Evolutionary conservation across 2,329 filamentous ascomycete genomes (phyloP).

Genomic region (Fusarium vanettenii): DNA sequence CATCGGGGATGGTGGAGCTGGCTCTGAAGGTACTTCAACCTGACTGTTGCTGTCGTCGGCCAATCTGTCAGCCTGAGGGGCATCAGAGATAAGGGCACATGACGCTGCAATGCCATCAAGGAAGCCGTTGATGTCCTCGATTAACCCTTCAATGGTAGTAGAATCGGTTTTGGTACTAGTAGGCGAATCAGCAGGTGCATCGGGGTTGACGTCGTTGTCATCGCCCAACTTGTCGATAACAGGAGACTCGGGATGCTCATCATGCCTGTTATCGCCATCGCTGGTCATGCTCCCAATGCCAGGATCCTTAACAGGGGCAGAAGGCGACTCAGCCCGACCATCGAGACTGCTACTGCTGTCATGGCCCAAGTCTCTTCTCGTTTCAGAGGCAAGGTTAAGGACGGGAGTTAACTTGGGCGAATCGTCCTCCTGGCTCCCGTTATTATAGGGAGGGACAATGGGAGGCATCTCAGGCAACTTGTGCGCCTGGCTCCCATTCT

Average conservation of each 20-base stretch:
- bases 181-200: background rate
- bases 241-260: background rate
- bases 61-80: background rate
- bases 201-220: background rate
- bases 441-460: background rate
- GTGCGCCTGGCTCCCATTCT: background rate
- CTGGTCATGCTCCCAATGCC: background rate
- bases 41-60: background rate
- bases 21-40: background rate
- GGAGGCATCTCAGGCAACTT: background rate
- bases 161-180: background rate
- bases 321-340: background rate
- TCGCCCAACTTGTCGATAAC: background rate
- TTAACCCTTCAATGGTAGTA: background rate
- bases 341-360: background rate
- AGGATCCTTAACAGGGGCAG: background rate
- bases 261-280: background rate
- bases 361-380: background rate
- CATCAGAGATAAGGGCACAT: background rate
- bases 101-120: background rate
- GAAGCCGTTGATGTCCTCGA: background rate
- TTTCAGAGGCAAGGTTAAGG: background rate
- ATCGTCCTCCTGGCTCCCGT: background rate
- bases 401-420: background rate
- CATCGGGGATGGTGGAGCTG: background rate